phyloP scores from a whole-genome alignment of 1,139 yeast genomes.

The Blastobotrys malaysiensis region DNA sequence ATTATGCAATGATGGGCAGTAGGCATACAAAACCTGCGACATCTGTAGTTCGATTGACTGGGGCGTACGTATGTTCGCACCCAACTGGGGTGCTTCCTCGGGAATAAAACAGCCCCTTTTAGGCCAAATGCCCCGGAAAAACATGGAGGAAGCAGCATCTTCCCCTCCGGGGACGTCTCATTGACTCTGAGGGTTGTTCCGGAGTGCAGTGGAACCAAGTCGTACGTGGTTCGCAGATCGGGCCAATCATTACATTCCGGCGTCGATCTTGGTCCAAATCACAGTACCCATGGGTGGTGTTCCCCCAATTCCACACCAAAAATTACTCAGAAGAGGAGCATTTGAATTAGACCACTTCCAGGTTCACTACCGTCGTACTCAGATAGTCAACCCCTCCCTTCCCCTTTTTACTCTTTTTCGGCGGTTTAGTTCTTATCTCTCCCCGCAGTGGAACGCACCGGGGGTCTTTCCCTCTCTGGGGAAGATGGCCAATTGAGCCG shows the following conservation, averaged over 20 bases:
- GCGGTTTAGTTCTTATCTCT: background rate
- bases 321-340: background rate
- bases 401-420: background rate
- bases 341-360: background rate
- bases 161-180: background rate
- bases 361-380: background rate
- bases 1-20: background rate
- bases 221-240: background rate
- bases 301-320: background rate
- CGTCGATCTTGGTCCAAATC: background rate
- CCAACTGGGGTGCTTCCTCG: too few relatives aligned
- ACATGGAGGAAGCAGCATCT: background rate
- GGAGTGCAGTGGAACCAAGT: background rate
- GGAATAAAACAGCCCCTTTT: too few relatives aligned
- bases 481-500: background rate
- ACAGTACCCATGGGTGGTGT: background rate
- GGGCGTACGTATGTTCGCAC: background rate
- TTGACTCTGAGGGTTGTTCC: background rate
- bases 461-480: background rate
- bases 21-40: background rate
- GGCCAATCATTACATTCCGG: background rate
- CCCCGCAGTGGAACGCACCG: background rate
- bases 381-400: background rate
- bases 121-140: background rate
- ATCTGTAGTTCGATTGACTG: background rate